Evolutionary conservation across 768 basidiomycete species (phyloP).

Genomic region (Naganishia friedmannii): DNA sequence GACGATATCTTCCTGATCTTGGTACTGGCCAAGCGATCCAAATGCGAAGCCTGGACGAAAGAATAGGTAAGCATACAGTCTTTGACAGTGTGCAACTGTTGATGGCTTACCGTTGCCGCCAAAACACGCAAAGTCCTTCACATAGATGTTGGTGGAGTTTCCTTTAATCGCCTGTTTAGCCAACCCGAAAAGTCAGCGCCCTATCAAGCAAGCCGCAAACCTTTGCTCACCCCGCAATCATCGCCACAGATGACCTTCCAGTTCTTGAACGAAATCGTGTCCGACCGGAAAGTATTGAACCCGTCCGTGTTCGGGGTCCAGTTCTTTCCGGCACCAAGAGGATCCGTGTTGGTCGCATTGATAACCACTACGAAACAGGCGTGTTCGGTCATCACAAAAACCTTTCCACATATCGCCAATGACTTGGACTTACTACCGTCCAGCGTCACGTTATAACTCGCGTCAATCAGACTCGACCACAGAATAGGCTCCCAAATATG

Average conservation of each 20-base stretch:
- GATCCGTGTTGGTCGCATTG: constrained; percentile 5
- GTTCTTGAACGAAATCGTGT: background rate
- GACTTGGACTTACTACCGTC: background rate
- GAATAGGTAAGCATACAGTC: background rate
- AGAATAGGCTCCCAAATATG: constrained; percentile 11
- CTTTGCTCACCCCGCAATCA: background rate
- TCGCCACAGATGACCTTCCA: constrained; percentile 7
- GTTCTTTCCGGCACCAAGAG: background rate
- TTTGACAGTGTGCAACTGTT: background rate
- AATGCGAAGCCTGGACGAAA: background rate
- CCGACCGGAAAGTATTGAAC: background rate
- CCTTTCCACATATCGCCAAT: background rate
- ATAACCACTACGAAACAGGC: background rate
- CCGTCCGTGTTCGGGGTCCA: constrained; percentile 3
- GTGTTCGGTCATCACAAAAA: background rate
- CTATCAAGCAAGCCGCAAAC: too few relatives aligned
- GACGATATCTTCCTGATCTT: background rate
- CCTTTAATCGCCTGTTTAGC: background rate
- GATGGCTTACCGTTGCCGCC: background rate
- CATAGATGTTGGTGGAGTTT: background rate
- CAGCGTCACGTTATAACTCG: background rate
- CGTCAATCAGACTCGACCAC: background rate
- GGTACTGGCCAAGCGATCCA: constrained; percentile 1
- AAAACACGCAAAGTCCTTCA: background rate
- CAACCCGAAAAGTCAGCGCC: background rate